phyloP scores from a whole-genome alignment of 371 early-diverging fungal genomes.

The Phascolomyces articulosus region DNA sequence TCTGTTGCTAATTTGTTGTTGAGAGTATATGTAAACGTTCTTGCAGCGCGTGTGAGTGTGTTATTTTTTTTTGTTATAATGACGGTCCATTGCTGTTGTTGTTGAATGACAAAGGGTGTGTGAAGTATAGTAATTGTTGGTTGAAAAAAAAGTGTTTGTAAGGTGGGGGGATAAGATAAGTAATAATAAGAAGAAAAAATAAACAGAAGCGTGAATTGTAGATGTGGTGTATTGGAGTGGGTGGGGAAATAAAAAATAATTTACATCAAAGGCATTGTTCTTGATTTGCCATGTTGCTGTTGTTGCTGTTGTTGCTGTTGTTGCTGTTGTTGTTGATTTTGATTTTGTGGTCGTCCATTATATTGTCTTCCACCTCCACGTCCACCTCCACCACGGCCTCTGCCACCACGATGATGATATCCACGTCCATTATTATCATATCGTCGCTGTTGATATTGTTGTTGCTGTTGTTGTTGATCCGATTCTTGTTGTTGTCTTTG shows the following conservation, averaged over 20 bases:
- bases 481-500: conserved; percentile 48
- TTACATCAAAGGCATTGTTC: background rate
- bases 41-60: too few relatives aligned
- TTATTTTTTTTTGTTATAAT: too few relatives aligned
- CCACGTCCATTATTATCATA: conserved; percentile 1
- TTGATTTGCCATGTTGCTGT: conserved; percentile 1
- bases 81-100: too few relatives aligned
- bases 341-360: background rate
- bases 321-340: conserved; percentile 21
- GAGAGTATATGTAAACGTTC: background rate
- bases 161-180: background rate
- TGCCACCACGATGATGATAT: background rate
- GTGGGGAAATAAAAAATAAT: background rate
- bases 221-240: conserved; percentile 5
- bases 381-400: conserved; percentile 4
- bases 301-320: conserved; percentile 24
- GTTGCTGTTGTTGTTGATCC: conserved; percentile 32
- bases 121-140: background rate
- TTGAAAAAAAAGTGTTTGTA: background rate
- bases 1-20: too few relatives aligned
- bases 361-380: background rate
- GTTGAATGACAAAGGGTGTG: too few relatives aligned
- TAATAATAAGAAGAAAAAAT: background rate
- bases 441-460: conserved; percentile 29
- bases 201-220: background rate